Conservation (phyloP, 2,329 filamentous ascomycete species). For the Ophiocordyceps sinensis region DNA sequence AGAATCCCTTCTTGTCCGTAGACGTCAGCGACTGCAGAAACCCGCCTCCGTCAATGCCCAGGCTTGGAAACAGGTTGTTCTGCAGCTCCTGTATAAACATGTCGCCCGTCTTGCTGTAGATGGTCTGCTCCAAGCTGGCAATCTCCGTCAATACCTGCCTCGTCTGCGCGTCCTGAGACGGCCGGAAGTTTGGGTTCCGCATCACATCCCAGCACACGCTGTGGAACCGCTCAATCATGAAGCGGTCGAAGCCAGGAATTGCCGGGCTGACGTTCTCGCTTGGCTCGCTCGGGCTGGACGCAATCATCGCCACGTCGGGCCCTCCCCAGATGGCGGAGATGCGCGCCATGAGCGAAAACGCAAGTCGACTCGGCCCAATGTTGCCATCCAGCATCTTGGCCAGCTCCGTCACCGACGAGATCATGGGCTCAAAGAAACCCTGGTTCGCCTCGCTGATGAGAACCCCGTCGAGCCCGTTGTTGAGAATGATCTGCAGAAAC, state of each 20-base stretch:
- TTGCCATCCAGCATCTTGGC: constrained; percentile 60
- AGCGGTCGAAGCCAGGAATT: constrained; percentile 82
- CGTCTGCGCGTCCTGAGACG: constrained; percentile 69
- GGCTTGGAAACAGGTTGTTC: constrained; percentile 44
- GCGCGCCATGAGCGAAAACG: constrained; percentile 66
- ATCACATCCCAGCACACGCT: constrained; percentile 82
- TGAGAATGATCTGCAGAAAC: constrained; percentile 79
- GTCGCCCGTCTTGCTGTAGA: constrained; percentile 80
- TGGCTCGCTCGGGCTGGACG: constrained; percentile 33
- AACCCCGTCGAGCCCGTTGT: constrained; percentile 77
- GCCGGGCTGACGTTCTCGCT: constrained; percentile 36
- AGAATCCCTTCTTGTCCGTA: constrained; percentile 45
- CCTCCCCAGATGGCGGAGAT: constrained; percentile 90
- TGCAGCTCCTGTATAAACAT: constrained; percentile 61
- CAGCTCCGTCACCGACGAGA: constrained; percentile 72
- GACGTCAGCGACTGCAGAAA: constrained; percentile 45
- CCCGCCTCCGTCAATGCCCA: constrained; percentile 48
- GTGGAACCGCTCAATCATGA: constrained; percentile 82
- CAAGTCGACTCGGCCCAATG: constrained; percentile 48
- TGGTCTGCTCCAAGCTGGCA: constrained; percentile 71
- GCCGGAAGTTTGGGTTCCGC: constrained; percentile 62
- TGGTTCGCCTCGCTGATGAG: constrained; percentile 86
- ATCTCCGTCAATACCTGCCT: constrained; percentile 82
- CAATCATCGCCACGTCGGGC: constrained; percentile 52
- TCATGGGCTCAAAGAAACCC: constrained; percentile 73